phyloP scores from a whole-genome alignment of 768 basidiomycete species.

The Pulveroboletus frians region DNA sequence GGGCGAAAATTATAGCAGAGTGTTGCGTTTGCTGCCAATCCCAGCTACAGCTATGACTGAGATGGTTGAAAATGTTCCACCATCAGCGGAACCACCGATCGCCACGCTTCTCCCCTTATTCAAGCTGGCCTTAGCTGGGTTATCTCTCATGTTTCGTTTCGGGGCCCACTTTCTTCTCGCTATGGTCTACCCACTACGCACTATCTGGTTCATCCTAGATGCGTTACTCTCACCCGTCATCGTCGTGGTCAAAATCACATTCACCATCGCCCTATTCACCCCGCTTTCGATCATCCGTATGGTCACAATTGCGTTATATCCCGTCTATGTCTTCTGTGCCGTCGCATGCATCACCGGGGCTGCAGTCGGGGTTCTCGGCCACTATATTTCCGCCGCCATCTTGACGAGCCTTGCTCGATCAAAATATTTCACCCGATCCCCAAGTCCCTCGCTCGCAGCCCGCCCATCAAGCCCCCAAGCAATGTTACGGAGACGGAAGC shows the following conservation, averaged over 20 bases:
- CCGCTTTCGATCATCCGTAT: slow-evolving; percentile 40
- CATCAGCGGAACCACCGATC: slow-evolving; percentile 18
- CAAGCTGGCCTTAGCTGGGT: slow-evolving; percentile 3
- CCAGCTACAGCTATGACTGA: slow-evolving; percentile 1
- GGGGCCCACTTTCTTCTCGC: slow-evolving; percentile 9
- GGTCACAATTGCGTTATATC: slow-evolving; percentile 43
- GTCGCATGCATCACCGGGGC: slow-evolving; percentile 51
- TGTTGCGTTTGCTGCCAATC: slow-evolving; percentile 6
- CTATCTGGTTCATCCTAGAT: slow-evolving; percentile 22
- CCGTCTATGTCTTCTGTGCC: slow-evolving; percentile 52
- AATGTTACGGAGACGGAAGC: slow-evolving; percentile 19
- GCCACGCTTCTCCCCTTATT: slow-evolving; percentile 20
- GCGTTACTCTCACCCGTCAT: slow-evolving; percentile 48
- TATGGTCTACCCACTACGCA: slow-evolving; percentile 15
- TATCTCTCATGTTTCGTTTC: slow-evolving; percentile 14
- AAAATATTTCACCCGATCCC: slow-evolving; percentile 7
- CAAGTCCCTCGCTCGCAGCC: not conserved
- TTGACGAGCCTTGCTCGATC: slow-evolving; percentile 11
- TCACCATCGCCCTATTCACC: slow-evolving; percentile 39
- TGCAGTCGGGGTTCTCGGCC: slow-evolving; percentile 40
- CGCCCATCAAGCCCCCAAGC: slow-evolving; percentile 8
- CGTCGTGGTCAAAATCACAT: slow-evolving; percentile 36
- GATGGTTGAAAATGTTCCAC: not conserved
- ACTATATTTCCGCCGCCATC: slow-evolving; percentile 13
- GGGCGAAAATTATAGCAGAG: not conserved